Evolutionary conservation across 441 rosid species (phyloP).

Genomic region (Croton laevigatus): DNA sequence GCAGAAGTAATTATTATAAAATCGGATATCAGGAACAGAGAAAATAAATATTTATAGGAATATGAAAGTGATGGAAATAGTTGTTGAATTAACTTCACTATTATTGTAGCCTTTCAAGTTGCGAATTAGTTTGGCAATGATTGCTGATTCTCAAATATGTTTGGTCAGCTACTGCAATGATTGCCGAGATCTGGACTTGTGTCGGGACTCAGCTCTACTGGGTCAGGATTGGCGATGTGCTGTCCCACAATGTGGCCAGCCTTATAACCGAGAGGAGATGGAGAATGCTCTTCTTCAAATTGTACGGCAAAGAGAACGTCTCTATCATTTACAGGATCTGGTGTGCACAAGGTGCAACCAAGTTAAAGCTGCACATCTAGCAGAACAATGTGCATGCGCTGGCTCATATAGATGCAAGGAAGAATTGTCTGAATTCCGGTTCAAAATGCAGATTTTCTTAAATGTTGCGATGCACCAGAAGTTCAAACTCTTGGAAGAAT

Average conservation of each 20-base stretch:
- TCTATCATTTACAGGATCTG: conserved; percentile 88
- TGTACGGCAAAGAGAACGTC: conserved; percentile 73
- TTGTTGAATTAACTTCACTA: not conserved
- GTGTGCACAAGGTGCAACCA: conserved; percentile 81
- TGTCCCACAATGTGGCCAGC: conserved; percentile 88
- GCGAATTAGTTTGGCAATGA: not conserved
- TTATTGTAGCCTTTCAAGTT: not conserved
- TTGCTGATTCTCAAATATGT: conserved; percentile 16
- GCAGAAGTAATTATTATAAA: conserved; percentile 1
- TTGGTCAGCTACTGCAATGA: conserved; percentile 87
- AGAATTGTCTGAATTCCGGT: conserved; percentile 52
- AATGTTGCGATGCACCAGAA: conserved; percentile 65
- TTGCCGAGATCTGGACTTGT: conserved; percentile 87
- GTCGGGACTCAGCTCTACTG: conserved; percentile 64
- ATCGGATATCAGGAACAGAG: not conserved
- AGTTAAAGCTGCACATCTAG: conserved; percentile 85
- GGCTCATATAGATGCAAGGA: conserved; percentile 84
- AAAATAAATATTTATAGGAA: not conserved
- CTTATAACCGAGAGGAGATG: conserved; percentile 70
- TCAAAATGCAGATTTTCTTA: conserved; percentile 73
- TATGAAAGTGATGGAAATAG: not conserved
- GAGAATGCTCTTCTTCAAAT: conserved; percentile 88
- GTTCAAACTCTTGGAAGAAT: conserved; percentile 66
- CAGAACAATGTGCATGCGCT: conserved; percentile 80
- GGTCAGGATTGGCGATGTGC: conserved; percentile 85